A percentile compares a stretch with the other conserved stretches of the same genome.
phyloP scores from a whole-genome alignment of 192 early-diverging fungal genomes.

The Coemansia aciculifera region DNA sequence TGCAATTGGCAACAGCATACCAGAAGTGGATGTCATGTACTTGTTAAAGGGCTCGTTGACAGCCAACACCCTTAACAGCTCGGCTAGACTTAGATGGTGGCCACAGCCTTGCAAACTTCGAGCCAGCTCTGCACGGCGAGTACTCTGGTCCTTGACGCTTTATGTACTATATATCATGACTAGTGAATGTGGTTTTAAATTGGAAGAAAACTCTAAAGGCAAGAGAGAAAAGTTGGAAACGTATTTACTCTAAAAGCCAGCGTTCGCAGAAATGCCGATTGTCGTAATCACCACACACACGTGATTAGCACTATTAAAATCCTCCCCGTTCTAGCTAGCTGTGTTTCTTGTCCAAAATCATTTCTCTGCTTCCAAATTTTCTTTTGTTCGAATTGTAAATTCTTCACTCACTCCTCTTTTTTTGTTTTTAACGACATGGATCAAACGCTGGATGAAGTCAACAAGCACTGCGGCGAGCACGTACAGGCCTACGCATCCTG shows the following conservation, averaged over 20 bases:
- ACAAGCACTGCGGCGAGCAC: conserved; percentile 55
- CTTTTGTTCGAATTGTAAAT: background rate
- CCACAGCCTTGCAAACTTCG: background rate
- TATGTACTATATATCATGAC: background rate
- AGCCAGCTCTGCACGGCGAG: background rate
- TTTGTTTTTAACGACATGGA: conserved; percentile 23
- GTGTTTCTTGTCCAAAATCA: too few species aligned
- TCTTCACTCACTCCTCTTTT: too few species aligned
- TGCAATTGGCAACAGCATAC: background rate
- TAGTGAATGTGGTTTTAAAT: too few species aligned
- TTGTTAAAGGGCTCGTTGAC: background rate
- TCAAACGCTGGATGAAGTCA: conserved; percentile 54
- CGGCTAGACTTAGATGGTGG: background rate
- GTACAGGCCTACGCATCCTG: conserved; percentile 48
- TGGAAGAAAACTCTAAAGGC: too few species aligned
- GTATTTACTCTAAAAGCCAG: background rate
- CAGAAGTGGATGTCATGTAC: background rate
- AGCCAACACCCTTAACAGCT: background rate
- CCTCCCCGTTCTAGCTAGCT: too few species aligned
- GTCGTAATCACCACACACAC: background rate
- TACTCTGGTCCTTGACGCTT: background rate
- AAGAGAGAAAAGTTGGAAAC: background rate
- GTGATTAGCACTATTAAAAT: background rate
- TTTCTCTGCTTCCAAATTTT: too few species aligned
- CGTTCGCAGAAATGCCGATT: background rate